Evolutionary conservation across 2,329 filamentous ascomycete genomes (phyloP).

Genomic region (Aspergillus eucalypticola): DNA sequence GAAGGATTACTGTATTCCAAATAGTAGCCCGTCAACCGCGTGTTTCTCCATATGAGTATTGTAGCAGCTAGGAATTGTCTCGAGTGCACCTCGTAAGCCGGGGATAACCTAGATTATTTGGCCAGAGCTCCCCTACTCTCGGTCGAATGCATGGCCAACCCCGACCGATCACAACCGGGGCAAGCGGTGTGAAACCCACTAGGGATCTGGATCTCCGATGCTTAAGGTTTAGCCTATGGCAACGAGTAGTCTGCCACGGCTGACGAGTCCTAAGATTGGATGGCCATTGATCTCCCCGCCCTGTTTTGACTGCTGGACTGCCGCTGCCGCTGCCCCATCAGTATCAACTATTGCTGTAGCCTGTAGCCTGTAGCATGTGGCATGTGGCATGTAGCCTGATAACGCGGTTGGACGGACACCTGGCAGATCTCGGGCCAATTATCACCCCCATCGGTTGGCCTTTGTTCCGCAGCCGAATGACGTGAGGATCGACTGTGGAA

Average conservation of each 20-base stretch:
- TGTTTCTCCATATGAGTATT: too few relatives aligned
- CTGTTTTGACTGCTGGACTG: background rate
- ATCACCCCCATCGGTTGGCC: background rate
- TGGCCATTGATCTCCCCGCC: too few relatives aligned
- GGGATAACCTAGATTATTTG: background rate
- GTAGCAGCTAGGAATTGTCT: too few relatives aligned
- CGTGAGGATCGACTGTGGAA: constrained; percentile 11
- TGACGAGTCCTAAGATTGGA: background rate
- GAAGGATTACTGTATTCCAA: background rate
- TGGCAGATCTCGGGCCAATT: background rate
- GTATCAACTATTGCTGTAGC: too few relatives aligned
- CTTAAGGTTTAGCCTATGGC: constrained; percentile 2
- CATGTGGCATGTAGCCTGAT: background rate
- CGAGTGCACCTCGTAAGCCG: background rate
- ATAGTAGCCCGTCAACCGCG: background rate
- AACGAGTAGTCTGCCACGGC: background rate
- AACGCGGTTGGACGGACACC: background rate
- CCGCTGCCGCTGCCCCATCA: too few relatives aligned
- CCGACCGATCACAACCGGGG: background rate
- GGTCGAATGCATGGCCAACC: background rate
- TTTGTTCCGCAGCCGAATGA: background rate
- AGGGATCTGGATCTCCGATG: constrained; percentile 3
- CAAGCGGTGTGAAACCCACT: background rate
- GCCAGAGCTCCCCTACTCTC: background rate
- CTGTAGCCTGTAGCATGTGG: too few relatives aligned